Percentiles rank a stretch among this genome's conserved stretches.
These are phyloP conservation scores for Solanum sparsipilum DNA, from an alignment of 257 asterid genomes.

Conservation along the genomic window DNA sequence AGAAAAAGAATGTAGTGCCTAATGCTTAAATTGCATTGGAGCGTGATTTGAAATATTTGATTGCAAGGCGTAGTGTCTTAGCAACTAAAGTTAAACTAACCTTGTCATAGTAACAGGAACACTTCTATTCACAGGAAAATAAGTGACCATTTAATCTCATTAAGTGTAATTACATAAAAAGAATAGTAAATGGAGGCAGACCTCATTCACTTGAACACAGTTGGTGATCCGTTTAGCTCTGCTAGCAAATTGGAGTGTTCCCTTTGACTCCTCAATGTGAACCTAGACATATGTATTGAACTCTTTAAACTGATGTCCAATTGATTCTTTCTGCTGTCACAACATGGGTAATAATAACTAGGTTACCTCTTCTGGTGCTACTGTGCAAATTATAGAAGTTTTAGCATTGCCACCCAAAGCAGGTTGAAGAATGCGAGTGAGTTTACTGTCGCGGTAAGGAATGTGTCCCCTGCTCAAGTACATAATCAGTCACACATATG, in stretches of 20 bases:
- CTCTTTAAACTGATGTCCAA: neutral
- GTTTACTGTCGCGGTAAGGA: slow-evolving; percentile 98
- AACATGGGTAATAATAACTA: neutral
- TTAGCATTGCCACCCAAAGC: slow-evolving; percentile 99
- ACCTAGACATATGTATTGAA: slow-evolving; percentile 22
- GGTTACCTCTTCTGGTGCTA: slow-evolving; percentile 94
- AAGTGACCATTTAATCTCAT: neutral
- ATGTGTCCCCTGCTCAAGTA: slow-evolving; percentile 68
- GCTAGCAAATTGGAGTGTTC: slow-evolving; percentile 98
- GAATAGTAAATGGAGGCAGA: slow-evolving; percentile 6
- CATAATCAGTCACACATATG: slow-evolving; percentile 3
- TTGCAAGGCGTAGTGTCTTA: neutral
- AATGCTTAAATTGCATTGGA: neutral
- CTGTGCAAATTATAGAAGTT: slow-evolving; percentile 91
- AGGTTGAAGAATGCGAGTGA: slow-evolving; percentile 97
- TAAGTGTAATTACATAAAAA: neutral
- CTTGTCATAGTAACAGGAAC: neutral
- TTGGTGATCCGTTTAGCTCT: slow-evolving; percentile 95
- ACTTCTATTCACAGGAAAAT: neutral
- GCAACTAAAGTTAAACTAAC: neutral
- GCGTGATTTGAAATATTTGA: neutral
- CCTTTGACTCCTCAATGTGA: slow-evolving; percentile 84
- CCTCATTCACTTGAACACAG: slow-evolving; percentile 99
- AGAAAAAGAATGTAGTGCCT: neutral
- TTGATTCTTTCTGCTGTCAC: neutral